phyloP scores from a whole-genome alignment of 208 protist species.

The Spironucleus salmonicida region DNA sequence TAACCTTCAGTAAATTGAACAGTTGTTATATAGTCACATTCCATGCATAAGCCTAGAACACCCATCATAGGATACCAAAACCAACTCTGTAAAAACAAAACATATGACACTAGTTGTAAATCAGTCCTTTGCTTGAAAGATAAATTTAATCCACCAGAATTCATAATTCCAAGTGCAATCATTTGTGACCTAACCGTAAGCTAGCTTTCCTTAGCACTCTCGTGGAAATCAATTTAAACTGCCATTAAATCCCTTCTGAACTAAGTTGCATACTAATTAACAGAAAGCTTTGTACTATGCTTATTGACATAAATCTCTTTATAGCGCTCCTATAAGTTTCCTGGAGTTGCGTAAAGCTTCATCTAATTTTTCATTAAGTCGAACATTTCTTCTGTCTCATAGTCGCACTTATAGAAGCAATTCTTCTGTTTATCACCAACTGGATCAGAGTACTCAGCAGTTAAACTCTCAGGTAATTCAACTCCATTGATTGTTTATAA shows the following conservation, averaged over 20 bases:
- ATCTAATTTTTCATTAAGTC: not conserved
- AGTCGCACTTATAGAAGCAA: not conserved
- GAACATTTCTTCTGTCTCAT: not conserved
- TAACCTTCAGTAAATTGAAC: not conserved
- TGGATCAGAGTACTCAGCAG: not conserved
- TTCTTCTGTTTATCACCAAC: not conserved
- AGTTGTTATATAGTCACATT: not conserved
- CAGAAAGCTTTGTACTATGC: not conserved
- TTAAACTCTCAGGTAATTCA: not conserved
- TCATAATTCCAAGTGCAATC: not conserved
- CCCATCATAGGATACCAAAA: not conserved
- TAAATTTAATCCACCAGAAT: not conserved
- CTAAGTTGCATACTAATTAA: not conserved
- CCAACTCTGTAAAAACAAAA: not conserved
- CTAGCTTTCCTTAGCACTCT: not conserved
- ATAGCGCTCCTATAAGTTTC: not conserved
- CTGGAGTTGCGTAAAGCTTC: not conserved
- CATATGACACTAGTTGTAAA: not conserved
- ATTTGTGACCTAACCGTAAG: not conserved
- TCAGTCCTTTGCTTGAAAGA: not conserved
- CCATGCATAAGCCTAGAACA: not conserved
- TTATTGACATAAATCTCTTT: not conserved
- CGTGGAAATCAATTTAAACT: no score
- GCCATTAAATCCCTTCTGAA: not conserved
- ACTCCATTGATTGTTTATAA: not conserved